These are phyloP conservation scores for Ogataea pini DNA, from an alignment of 805 yeast species.

Conservation along the genomic window DNA sequence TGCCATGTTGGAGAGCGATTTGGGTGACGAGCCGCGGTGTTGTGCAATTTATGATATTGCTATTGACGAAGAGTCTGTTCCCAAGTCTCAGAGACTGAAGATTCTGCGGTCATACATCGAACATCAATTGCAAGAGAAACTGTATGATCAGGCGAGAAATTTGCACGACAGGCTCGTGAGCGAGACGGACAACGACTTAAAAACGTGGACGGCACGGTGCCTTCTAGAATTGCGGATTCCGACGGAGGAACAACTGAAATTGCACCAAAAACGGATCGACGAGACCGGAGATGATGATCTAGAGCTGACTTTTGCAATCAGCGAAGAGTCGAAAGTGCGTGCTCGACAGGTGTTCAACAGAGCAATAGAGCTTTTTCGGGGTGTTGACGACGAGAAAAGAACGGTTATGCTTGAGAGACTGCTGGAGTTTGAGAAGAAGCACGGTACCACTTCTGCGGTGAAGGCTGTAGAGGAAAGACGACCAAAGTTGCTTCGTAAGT, in stretches of 20 bases:
- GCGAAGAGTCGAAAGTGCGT: conserved; percentile 43
- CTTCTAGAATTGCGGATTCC: conserved; percentile 70
- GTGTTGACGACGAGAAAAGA: conserved; percentile 43
- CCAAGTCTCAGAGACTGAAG: conserved; percentile 11
- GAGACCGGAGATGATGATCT: conserved; percentile 38
- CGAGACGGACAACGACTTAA: conserved; percentile 35
- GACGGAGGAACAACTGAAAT: conserved; percentile 48
- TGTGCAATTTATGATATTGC: conserved; percentile 62
- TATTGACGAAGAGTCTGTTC: conserved; percentile 19
- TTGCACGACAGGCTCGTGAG: conserved; percentile 45
- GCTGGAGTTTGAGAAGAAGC: conserved; percentile 59
- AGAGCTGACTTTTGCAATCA: conserved; percentile 53
- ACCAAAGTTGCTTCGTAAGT: conserved; percentile 55
- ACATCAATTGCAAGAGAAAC: conserved; percentile 59
- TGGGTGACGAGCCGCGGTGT: conserved; percentile 73
- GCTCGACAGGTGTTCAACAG: conserved; percentile 58
- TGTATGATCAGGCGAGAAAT: conserved; percentile 55
- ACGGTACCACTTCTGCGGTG: conserved; percentile 52
- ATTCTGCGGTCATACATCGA: conserved; percentile 44
- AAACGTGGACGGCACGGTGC: conserved; percentile 66
- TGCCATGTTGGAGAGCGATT: conserved; percentile 63
- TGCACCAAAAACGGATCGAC: conserved; percentile 30
- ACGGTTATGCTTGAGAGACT: conserved; percentile 59
- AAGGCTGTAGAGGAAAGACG: conserved; percentile 43
- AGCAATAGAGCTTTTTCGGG: conserved; percentile 50